Conservation (phyloP, 495 filamentous ascomycete species). For the Aspergillus baeticus region DNA sequence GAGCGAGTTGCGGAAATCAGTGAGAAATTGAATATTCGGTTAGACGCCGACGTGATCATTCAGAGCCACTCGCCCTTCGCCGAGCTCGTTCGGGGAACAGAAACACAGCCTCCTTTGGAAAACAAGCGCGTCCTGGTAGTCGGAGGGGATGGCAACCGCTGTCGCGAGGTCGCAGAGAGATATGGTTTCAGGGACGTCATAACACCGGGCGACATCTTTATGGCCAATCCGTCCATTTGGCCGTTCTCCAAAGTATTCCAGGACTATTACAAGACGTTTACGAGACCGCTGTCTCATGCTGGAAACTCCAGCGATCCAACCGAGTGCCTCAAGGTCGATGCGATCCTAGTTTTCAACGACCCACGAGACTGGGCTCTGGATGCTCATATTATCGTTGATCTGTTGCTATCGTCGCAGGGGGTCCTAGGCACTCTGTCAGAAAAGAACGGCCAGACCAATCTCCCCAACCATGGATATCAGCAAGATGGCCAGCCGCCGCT, state of each 20-base stretch:
- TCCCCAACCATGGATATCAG: conserved; percentile 74
- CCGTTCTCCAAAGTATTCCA: conserved; percentile 68
- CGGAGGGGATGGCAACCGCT: conserved; percentile 76
- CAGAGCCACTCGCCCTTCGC: conserved; percentile 85
- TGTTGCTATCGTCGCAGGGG: conserved; percentile 72
- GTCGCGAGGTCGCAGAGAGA: conserved; percentile 70
- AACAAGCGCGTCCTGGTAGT: conserved; percentile 78
- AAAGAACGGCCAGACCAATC: conserved; percentile 48
- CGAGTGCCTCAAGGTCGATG: conserved; percentile 68
- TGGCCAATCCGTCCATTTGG: conserved; percentile 71
- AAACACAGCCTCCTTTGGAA: conserved; percentile 43
- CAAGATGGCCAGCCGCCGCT: conserved; percentile 75
- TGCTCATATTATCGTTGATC: conserved; percentile 74
- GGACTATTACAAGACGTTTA: conserved; percentile 58
- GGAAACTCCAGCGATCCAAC: conserved; percentile 35
- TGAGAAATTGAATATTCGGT: conserved; percentile 54
- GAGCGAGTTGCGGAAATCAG: conserved; percentile 70
- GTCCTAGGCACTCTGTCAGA: conserved; percentile 73
- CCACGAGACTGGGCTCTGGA: conserved; percentile 94
- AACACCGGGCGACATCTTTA: conserved; percentile 80
- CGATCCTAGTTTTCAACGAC: conserved; percentile 87
- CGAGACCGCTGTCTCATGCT: conserved; percentile 55
- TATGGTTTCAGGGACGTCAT: conserved; percentile 88
- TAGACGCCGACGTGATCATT: conserved; percentile 67
- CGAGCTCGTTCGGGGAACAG: conserved; percentile 44